Percentiles rank a stretch among this genome's conserved stretches.
Evolutionary conservation across 2,329 filamentous ascomycete species (phyloP).

Genomic region (Calonectria hawksworthii): DNA sequence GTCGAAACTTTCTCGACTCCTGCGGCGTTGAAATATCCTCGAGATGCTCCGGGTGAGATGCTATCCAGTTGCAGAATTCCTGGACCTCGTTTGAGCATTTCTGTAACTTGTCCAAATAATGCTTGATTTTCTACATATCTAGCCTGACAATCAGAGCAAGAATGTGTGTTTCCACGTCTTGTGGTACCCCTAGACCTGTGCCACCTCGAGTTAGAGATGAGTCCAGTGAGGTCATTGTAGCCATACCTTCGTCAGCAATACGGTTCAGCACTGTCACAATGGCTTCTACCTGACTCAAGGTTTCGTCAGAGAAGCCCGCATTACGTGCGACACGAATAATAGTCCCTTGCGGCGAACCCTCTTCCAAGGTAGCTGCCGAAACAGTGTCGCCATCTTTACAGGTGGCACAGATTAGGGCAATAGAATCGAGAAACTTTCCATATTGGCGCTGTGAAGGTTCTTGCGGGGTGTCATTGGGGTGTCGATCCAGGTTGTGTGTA

Average conservation of each 20-base stretch:
- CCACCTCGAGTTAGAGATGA: not conserved
- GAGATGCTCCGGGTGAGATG: not conserved
- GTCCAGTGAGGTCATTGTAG: not conserved
- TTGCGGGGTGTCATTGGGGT: not conserved
- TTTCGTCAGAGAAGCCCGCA: not conserved
- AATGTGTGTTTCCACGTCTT: not conserved
- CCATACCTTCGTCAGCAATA: not conserved
- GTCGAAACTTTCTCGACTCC: not conserved
- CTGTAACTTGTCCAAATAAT: not conserved
- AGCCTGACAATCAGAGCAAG: not conserved
- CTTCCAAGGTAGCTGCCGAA: not conserved
- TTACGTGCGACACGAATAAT: not conserved
- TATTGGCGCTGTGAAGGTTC: not conserved
- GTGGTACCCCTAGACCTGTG: not conserved
- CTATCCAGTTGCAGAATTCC: not conserved
- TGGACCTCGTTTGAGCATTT: not conserved
- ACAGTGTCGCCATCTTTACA: not conserved
- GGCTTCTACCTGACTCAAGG: not conserved
- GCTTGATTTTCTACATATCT: not conserved
- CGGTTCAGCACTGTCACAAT: not conserved
- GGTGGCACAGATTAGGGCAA: not conserved
- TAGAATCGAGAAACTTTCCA: not conserved
- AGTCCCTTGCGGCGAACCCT: not conserved
- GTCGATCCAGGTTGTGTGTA: not conserved
- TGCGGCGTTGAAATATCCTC: not conserved